A percentile compares a stretch with the other conserved stretches of the same genome.
Conservation (phyloP, 2,329 filamentous ascomycete genomes). For the Fusarium euwallaceae region DNA sequence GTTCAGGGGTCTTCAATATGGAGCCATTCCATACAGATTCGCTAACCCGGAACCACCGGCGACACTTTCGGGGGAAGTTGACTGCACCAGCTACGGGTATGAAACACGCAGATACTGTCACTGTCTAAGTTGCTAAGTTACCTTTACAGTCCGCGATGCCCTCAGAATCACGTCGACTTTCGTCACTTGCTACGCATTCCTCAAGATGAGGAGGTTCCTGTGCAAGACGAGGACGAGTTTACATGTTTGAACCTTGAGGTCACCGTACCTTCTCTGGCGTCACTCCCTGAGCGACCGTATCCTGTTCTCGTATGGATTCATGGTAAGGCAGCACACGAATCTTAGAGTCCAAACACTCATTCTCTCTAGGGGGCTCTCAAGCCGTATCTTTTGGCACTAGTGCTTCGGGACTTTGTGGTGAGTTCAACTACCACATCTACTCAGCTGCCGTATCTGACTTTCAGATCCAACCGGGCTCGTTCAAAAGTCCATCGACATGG, state of each 20-base stretch:
- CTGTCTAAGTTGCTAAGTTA: not conserved
- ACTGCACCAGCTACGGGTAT: not conserved
- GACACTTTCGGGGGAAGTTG: not conserved
- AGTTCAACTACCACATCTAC: slow-evolving; percentile 52
- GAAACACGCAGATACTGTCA: not conserved
- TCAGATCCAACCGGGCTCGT: not conserved
- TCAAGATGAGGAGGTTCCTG: not conserved
- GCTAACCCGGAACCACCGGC: not conserved
- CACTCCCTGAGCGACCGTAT: not conserved
- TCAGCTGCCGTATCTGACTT: slow-evolving; percentile 1
- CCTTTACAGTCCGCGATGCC: not conserved
- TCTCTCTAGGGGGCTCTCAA: slow-evolving; percentile 54
- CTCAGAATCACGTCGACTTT: not conserved
- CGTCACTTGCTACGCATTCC: not conserved
- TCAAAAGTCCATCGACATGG: not conserved
- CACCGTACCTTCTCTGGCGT: not conserved
- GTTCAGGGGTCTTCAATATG: slow-evolving; percentile 5
- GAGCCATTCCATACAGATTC: not conserved
- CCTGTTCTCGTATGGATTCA: not conserved
- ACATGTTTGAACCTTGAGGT: not conserved
- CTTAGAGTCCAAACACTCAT: not conserved
- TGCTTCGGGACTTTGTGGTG: slow-evolving; percentile 59
- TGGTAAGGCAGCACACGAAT: not conserved
- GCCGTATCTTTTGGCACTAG: slow-evolving; percentile 58
- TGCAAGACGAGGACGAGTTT: not conserved